A percentile compares a stretch with the other conserved stretches of the same genome.
Conservation (phyloP, 148 eudicot genomes). For the Pouteria glomerata region DNA sequence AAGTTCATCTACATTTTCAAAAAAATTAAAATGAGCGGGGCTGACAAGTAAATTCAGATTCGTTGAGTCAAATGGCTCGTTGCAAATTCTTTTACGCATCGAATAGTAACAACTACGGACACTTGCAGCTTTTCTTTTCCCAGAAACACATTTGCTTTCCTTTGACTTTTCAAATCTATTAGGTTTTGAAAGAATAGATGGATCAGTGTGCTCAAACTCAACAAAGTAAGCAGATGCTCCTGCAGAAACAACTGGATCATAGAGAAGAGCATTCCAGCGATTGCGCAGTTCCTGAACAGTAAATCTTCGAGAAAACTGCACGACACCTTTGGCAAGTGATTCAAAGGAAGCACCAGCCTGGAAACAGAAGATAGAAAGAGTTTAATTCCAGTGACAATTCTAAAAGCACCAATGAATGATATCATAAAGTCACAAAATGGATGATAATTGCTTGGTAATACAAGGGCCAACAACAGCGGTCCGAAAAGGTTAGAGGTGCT, state of each 20-base stretch:
- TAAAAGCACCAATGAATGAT: neutral
- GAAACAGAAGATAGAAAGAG: slow-evolving; percentile 5
- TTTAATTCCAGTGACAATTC: neutral
- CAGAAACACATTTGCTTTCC: slow-evolving; percentile 22
- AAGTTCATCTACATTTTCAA: slow-evolving; percentile 25
- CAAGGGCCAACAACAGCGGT: neutral
- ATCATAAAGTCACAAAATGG: neutral
- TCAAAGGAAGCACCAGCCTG: slow-evolving; percentile 78
- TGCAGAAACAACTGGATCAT: slow-evolving; percentile 47
- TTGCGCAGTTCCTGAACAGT: slow-evolving; percentile 51
- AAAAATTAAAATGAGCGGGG: slow-evolving; percentile 22
- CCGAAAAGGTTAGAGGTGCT: neutral
- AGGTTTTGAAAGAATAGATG: slow-evolving; percentile 21
- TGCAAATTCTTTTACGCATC: slow-evolving; percentile 48
- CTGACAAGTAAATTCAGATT: slow-evolving; percentile 31
- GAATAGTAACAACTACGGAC: slow-evolving; percentile 48
- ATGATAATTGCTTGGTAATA: neutral
- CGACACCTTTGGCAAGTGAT: slow-evolving; percentile 75
- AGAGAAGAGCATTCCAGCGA: slow-evolving; percentile 60
- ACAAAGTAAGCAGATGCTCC: slow-evolving; percentile 44
- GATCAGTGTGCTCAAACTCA: slow-evolving; percentile 39
- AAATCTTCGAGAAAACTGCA: slow-evolving; percentile 57
- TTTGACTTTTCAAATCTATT: slow-evolving; percentile 28
- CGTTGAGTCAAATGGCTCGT: slow-evolving; percentile 32
- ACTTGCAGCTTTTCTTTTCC: slow-evolving; percentile 55